Evolutionary conservation across 140 eudicot genomes (phyloP), one percentile per base, ranked within the genome.

Genomic region (Oenanthe javanica): DNA sequence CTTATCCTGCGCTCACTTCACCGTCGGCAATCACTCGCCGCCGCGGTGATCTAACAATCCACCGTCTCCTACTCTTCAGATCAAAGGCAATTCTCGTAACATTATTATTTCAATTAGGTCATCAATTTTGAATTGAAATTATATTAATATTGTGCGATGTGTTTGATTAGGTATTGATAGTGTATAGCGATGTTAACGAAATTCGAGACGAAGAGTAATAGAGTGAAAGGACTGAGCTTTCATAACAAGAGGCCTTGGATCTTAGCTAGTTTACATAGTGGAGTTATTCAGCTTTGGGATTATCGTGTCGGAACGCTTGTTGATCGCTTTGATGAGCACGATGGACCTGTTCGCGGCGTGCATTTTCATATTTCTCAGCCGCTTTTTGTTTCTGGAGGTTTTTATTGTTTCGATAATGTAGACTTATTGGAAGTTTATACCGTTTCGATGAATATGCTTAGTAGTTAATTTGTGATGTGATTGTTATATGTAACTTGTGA

Each of bases 281-380:
- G 97, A 42, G 92, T 91, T 78, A 84, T 91, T 84, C 94, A 91
- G 94, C 91, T 91, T 6, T 91, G 97, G 97, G 97, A 89, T 79
- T 91, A 87, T 75, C 83, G 92, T 11, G 87, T 86, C 89, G 97
- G 97, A 46, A 91, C 91, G 43, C 91, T 89, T 49, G 88, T 91
- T 51, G 97, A 92, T 79, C 90, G 97, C 0, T 91, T 89, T 38
- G 92, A 89, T 47, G 94, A 89, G 85, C 94, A 89, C 43, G 94
- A 92, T 79, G 97, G 97, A 9, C 97, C 97, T 40, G 97, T 91
- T 80, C 90, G 94, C 2, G 97, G 97, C 36, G 97, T 91, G 49
- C 97, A 91, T 79, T 91, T 91, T 77, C 97, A 91, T 82, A 85
- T 88, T 64, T 88, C 97, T 9, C 94, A 91, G 83, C 97, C 97